Base-by-base conservation (phyloP, 2,329 filamentous ascomycete genomes). In the Xylaria sp. region DNA sequence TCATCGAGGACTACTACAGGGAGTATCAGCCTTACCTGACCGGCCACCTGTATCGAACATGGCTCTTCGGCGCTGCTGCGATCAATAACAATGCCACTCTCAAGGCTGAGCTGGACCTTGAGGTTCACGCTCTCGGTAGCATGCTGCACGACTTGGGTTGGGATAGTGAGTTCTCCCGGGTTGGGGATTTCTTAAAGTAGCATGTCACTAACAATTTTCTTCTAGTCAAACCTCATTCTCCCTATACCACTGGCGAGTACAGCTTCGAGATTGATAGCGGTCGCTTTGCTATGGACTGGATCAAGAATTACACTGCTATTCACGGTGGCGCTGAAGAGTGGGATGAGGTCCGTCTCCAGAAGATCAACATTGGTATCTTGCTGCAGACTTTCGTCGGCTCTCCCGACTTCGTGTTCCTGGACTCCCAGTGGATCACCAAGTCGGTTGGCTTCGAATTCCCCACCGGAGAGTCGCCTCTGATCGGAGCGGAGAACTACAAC, bases 281-380 rank as follows among this genome's bases (percentile, higher is more conserved):
- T 54, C 68, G 65, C 51, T 70, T 68, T 51, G 68, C 68, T 6
- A 70, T 70, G 68, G 64, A 70, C 7, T 70, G 68, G 68, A 67
- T 70, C 52, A 70, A 70, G 68, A 70, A 68, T 65, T 70, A 56
- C 55, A 65, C 68, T 23, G 65, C 65, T 57, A 28, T 9, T 43
- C 25, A 70, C 61, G 61, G 60, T 20, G 55, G 68, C 18, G 60
- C 60, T 13, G 15, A 54, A n/a, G 43, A 64, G 3, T 70, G 68
- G 68, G 65, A 67, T n/a, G 68, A 70, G 9, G 41, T 70, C 20
- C 68, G 68, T 49, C 68, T 70, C 25, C 68, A 70, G 65, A 70
- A 70, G 28, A 54, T 70, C 23, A 70, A 70, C 61, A 9, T 70
- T 31, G 68, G 68, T n/a, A 62, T 70, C 23, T 28, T 68, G 55